Conservation (phyloP, 306 rosid genomes). For the Lathyrus oleraceus region DNA sequence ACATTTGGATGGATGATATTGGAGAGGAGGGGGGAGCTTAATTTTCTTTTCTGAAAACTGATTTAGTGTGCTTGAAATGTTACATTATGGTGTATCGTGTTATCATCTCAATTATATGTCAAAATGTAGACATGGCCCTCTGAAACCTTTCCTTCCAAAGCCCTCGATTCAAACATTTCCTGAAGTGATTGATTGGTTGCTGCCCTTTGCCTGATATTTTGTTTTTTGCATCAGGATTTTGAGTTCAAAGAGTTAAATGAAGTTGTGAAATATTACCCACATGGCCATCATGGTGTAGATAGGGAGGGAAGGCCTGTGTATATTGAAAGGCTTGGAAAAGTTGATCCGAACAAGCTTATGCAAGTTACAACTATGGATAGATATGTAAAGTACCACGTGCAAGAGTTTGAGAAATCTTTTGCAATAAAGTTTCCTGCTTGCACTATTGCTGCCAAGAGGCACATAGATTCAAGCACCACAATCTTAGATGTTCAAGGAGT, state of each 20-base stretch:
- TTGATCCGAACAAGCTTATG: conserved; percentile 93
- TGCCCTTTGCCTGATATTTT: background rate
- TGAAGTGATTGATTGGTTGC: conserved; percentile 1
- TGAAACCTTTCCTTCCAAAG: background rate
- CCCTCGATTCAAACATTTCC: background rate
- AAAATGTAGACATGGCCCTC: background rate
- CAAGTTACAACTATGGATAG: conserved; percentile 93
- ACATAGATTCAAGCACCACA: conserved; percentile 95
- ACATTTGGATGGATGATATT: too few species aligned
- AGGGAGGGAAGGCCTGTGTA: conserved; percentile 96
- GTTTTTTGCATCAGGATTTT: conserved; percentile 63
- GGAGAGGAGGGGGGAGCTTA: background rate
- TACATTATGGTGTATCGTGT: too few species aligned
- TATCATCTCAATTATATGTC: background rate
- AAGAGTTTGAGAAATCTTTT: conserved; percentile 85
- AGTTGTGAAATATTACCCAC: conserved; percentile 85
- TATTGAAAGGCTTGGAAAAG: conserved; percentile 93
- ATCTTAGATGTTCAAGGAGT: conserved; percentile 98
- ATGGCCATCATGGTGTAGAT: conserved; percentile 93
- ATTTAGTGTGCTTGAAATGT: background rate
- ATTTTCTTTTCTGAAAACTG: background rate
- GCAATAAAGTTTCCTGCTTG: conserved; percentile 95
- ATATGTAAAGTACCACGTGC: conserved; percentile 84
- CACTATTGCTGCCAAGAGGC: conserved; percentile 94
- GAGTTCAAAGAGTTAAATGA: conserved; percentile 79